Conservation (phyloP, 75 land plant species). For the Isoetes taiwanensis region DNA sequence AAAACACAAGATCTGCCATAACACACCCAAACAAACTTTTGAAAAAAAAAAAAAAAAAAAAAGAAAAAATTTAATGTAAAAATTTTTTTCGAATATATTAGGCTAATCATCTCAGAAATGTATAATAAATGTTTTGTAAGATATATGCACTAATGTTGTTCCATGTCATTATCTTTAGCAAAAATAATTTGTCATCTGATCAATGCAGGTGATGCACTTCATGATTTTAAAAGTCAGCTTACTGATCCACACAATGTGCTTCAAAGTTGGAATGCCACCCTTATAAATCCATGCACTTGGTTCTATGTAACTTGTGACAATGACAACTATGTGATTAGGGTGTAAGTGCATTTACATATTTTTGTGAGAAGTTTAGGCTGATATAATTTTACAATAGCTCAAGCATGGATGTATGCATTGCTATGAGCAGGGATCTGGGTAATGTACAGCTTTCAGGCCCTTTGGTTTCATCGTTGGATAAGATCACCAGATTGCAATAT, state of each 20-base stretch:
- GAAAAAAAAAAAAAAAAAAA: too few species aligned
- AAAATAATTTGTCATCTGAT: too few species aligned
- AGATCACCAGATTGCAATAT: background rate
- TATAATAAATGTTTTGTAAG: too few species aligned
- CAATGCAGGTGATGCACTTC: slow-evolving; percentile 2
- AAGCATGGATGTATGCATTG: background rate
- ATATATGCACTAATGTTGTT: too few species aligned
- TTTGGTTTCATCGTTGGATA: background rate
- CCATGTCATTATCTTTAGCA: too few species aligned
- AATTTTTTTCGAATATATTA: too few species aligned
- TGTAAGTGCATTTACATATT: background rate
- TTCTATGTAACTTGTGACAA: slow-evolving; percentile 7
- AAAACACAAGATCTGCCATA: too few species aligned
- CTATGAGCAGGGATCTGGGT: background rate
- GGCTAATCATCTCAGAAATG: too few species aligned
- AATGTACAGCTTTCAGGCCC: background rate
- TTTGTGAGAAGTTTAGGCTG: too few species aligned
- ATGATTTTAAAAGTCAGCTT: background rate
- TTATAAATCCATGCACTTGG: slow-evolving; percentile 6
- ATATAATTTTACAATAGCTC: too few species aligned
- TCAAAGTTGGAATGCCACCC: slow-evolving; percentile 1
- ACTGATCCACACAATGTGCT: background rate
- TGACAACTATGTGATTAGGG: background rate
- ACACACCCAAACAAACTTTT: too few species aligned
- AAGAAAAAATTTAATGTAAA: too few species aligned